These are phyloP conservation scores for Samsoniella hepiali DNA, from an alignment of 2,329 filamentous ascomycete species.

Conservation along the genomic window DNA sequence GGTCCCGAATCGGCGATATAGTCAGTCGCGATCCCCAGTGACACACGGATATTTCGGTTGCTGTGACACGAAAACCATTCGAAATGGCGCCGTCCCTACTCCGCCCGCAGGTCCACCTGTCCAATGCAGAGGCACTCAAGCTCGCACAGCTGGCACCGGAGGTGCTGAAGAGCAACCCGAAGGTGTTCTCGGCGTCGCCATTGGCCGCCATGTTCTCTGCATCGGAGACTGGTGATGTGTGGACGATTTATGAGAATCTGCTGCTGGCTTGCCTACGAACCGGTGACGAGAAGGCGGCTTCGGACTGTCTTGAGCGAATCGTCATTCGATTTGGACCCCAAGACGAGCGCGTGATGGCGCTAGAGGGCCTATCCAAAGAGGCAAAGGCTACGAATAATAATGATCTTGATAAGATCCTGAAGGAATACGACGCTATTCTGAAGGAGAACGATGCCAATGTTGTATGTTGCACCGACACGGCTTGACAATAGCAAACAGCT, in stretches of 20 bases:
- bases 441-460: slow-evolving; percentile 70
- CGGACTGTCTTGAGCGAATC: slow-evolving; percentile 70
- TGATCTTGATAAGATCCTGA: slow-evolving; percentile 66
- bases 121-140: slow-evolving; percentile 52
- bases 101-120: slow-evolving; percentile 54
- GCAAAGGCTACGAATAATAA: slow-evolving; percentile 66
- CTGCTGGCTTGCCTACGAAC: slow-evolving; percentile 80
- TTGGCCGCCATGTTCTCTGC: slow-evolving; percentile 52
- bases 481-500: not conserved
- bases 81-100: slow-evolving; percentile 53
- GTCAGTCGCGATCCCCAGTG: not conserved
- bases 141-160: slow-evolving; percentile 60
- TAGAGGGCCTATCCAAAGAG: slow-evolving; percentile 81
- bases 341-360: slow-evolving; percentile 83
- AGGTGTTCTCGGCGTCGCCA: slow-evolving; percentile 53
- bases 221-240: slow-evolving; percentile 73
- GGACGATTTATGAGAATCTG: slow-evolving; percentile 83
- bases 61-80: not conserved
- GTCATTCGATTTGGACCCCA: slow-evolving; percentile 74
- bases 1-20: not conserved
- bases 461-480: not conserved
- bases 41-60: not conserved
- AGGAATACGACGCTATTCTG: slow-evolving; percentile 74
- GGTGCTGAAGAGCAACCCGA: slow-evolving; percentile 53
- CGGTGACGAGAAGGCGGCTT: slow-evolving; percentile 76